Evolutionary conservation across 257 asterid species (phyloP), one percentile per base, ranked within the genome.

Genomic region (Coffea canephora): DNA sequence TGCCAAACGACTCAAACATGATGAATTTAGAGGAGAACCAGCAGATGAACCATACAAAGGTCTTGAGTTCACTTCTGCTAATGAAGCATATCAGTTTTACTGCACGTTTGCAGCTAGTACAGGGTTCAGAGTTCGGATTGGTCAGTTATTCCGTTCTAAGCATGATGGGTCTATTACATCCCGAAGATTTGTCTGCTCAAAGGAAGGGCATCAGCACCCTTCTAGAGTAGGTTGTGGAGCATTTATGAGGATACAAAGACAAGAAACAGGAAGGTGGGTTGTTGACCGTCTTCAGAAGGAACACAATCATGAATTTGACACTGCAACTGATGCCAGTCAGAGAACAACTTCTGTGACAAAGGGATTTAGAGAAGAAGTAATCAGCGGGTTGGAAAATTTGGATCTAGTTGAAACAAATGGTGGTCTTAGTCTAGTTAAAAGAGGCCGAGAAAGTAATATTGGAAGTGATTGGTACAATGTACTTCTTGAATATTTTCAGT

Each of bases 181-280:
- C 8, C 87, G 98, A 52, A 93, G 99, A 88, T 95, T 95, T 79
- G 97, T 95, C 77, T 95, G 99, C 89, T 95, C 98, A 45, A 95
- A 95, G 81, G 99, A 93, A 88, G 98, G 98, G 83, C 94, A 90
- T 79, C 99, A 95, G 78, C 99, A 95, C 83, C 99, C 99, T 68
- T 95, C 97, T 0, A 93, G 99, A 88, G 90, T 91, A n/a, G 99
- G 99, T 8, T 94, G 98, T 79, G 98, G 98, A 18, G 97, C 96
- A n/a, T 94, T 83, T 82, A 91, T 92, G 97, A 88, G 97, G 87
- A 94, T 94, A 90, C 98, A 94, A 77, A 94, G 97, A 84, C 98
- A 89, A 84, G 97, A 87, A 62, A 79, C 92, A 0, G 98, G 97
- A 68, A 87, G 85, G 78, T 94, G 98, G 98, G 88, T 87, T 78